Evolutionary conservation across 108 stramenopile genomes (phyloP).

Genomic region (Parmales sp.): DNA sequence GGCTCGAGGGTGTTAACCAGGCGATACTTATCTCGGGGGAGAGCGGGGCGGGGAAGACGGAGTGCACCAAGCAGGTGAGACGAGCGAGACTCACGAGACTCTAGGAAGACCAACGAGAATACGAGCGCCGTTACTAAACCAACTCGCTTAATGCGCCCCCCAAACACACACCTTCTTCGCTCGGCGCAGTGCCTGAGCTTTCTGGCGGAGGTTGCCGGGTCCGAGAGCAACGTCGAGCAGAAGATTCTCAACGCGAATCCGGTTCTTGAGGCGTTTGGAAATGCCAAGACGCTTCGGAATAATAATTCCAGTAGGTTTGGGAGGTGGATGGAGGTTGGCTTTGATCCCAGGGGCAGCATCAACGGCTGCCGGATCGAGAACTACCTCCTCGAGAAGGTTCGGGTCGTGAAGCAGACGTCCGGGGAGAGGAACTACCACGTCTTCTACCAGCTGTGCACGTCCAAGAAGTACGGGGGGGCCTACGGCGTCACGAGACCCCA

Average conservation of each 20-base stretch:
- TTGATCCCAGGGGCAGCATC: slow-evolving; percentile 24
- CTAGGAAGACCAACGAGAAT: no score
- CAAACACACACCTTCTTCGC: no score
- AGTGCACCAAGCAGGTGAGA: slow-evolving; percentile 91
- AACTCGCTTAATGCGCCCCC: slow-evolving; percentile 38
- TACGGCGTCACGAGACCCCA: slow-evolving; percentile 31
- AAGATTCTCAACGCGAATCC: slow-evolving; percentile 33
- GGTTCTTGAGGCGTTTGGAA: slow-evolving; percentile 17
- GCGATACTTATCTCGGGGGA: slow-evolving; percentile 88
- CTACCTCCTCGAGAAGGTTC: slow-evolving; percentile 50
- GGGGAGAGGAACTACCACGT: slow-evolving; percentile 41
- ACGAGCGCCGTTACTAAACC: no score
- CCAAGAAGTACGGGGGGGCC: background rate
- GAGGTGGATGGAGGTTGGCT: slow-evolving; percentile 11
- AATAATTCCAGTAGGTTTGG: slow-evolving; percentile 17
- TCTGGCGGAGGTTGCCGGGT: slow-evolving; percentile 4
- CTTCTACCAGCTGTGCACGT: slow-evolving; percentile 17
- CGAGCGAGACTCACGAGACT: no score
- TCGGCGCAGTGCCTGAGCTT: slow-evolving; percentile 10
- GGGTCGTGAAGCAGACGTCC: slow-evolving; percentile 35
- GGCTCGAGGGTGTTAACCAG: slow-evolving; percentile 65
- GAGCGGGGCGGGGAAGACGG: slow-evolving; percentile 87
- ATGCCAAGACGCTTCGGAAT: slow-evolving; percentile 15
- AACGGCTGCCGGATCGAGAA: slow-evolving; percentile 33
- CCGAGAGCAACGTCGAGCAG: slow-evolving; percentile 53